Percentiles rank a stretch among this genome's conserved stretches.
These are phyloP conservation scores for Colletotrichum sp. DNA, from an alignment of 2,329 filamentous ascomycete genomes.

Conservation along the genomic window DNA sequence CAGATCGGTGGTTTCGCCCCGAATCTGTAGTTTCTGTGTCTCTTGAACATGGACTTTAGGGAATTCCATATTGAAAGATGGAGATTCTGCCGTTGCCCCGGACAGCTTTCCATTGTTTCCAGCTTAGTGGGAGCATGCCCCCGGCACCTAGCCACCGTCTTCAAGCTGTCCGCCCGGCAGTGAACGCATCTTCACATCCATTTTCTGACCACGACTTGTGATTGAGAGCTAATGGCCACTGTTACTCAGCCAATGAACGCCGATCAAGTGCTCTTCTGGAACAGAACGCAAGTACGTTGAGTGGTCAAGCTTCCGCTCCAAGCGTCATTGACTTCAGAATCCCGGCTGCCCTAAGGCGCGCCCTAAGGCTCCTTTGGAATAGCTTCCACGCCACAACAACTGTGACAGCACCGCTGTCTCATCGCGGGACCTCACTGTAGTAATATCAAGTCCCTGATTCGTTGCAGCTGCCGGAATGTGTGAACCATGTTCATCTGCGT, in stretches of 20 bases:
- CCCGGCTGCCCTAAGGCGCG: background rate
- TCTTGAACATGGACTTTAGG: background rate
- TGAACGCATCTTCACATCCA: background rate
- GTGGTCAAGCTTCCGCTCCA: background rate
- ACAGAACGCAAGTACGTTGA: background rate
- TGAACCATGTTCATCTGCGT: background rate
- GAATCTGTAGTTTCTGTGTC: background rate
- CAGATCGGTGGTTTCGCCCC: constrained; percentile 1
- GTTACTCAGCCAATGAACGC: background rate
- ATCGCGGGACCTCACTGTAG: background rate
- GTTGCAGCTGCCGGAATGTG: background rate
- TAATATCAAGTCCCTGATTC: background rate
- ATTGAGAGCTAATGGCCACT: background rate
- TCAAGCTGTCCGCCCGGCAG: background rate
- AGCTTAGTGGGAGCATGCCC: background rate
- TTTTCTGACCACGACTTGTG: background rate
- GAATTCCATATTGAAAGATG: background rate
- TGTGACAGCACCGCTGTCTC: background rate
- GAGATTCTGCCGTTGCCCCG: background rate
- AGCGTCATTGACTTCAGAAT: background rate
- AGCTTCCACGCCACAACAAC: background rate
- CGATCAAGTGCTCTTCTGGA: background rate
- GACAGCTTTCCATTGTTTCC: background rate
- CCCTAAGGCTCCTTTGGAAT: background rate
- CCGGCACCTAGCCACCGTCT: background rate